Conservation (phyloP, 331 rosid genomes). For the Telfairia occidentalis region DNA sequence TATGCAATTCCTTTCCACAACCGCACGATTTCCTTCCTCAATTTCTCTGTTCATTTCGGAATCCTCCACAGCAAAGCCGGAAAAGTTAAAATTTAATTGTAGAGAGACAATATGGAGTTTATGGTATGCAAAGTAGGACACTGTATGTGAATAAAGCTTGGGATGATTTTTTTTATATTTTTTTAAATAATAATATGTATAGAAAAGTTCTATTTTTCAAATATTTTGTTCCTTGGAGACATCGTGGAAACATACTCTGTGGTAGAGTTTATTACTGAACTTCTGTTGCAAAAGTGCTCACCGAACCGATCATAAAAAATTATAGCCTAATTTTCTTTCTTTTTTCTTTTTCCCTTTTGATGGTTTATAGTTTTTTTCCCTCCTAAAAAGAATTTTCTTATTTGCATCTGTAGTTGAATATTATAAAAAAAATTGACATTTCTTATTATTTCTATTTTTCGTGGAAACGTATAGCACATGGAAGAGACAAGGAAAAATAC, state of each 20-base stretch:
- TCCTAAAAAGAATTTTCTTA: neutral
- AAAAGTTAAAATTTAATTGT: neutral
- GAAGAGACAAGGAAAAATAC: neutral
- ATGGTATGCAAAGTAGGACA: neutral
- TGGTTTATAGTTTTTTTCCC: neutral
- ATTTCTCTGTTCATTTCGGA: neutral
- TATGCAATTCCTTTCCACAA: neutral
- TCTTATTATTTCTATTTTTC: neutral
- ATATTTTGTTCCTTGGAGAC: neutral
- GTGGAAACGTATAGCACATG: neutral
- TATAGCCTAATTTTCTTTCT: neutral
- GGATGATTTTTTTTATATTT: neutral
- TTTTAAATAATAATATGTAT: neutral
- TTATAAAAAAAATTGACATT: neutral
- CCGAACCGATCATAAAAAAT: neutral
- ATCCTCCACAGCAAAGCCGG: conserved; percentile 4
- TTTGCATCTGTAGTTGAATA: neutral
- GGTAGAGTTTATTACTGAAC: neutral
- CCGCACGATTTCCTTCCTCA: neutral
- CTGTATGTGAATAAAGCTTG: neutral
- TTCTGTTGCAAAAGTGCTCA: neutral
- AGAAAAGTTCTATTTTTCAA: neutral
- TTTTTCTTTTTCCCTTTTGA: neutral
- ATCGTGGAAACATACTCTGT: neutral
- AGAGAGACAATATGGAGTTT: neutral